phyloP scores from a whole-genome alignment of 139 green algal species.

The Chlamydomonas incerta region DNA sequence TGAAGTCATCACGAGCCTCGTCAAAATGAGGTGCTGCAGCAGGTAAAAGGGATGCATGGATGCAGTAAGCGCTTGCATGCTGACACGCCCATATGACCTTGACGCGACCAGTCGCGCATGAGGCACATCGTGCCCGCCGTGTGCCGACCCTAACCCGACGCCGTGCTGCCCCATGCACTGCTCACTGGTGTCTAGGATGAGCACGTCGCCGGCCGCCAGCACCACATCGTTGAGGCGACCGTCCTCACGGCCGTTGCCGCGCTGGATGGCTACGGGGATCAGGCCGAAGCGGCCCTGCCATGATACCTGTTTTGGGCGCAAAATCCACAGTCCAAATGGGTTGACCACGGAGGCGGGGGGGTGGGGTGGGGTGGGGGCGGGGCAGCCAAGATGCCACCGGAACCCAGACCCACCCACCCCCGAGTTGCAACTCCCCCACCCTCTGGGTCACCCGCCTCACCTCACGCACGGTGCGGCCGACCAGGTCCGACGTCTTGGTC shows the following conservation, averaged over 20 bases:
- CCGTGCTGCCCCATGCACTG: too few species aligned
- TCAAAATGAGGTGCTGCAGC: not conserved
- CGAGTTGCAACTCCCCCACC: too few species aligned
- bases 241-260: conserved; percentile 31
- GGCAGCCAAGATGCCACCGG: too few species aligned
- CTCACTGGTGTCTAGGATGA: conserved; percentile 45
- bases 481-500: not conserved
- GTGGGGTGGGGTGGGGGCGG: too few species aligned
- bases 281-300: conserved; percentile 33
- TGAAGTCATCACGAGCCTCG: conserved; percentile 2
- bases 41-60: not conserved
- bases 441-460: too few species aligned
- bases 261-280: conserved; percentile 24
- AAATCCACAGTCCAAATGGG: too few species aligned
- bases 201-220: conserved; percentile 13
- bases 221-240: conserved; percentile 30
- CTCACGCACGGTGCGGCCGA: conserved; percentile 8
- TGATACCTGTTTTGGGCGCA: too few species aligned
- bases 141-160: too few species aligned
- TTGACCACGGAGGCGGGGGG: too few species aligned
- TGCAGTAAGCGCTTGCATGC: not conserved
- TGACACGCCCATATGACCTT: too few species aligned
- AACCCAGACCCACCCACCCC: too few species aligned
- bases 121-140: too few species aligned
- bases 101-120: not conserved